A percentile compares a stretch with the other conserved stretches of the same genome.
phyloP scores from a whole-genome alignment of 192 early-diverging fungal species.

The Lunasporangiospora selenospora region DNA sequence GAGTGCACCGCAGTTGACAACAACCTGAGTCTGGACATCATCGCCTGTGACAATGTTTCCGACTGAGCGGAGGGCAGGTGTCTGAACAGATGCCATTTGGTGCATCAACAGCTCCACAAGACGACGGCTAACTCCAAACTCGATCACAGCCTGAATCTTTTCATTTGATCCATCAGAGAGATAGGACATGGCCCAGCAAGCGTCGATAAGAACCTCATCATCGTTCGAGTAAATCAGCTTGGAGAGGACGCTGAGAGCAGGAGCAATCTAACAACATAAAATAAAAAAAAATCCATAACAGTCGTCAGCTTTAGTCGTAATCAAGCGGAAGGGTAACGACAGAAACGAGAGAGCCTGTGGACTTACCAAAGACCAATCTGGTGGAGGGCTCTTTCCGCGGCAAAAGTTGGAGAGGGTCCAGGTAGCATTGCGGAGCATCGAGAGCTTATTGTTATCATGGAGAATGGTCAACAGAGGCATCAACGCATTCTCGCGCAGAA shows the following conservation, averaged over 20 bases:
- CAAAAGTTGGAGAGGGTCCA: slow-evolving; percentile 87
- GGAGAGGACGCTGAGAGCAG: slow-evolving; percentile 52
- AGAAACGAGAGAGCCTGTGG: no score
- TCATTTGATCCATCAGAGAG: slow-evolving; percentile 77
- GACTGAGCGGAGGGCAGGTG: slow-evolving; percentile 75
- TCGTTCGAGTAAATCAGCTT: slow-evolving; percentile 73
- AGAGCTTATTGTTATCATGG: slow-evolving; percentile 39
- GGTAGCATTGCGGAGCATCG: slow-evolving; percentile 80
- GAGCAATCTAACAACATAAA: slow-evolving; percentile 3
- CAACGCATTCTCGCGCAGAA: slow-evolving; percentile 42
- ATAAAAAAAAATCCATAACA: neutral
- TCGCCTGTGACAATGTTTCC: slow-evolving; percentile 88
- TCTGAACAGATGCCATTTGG: slow-evolving; percentile 65
- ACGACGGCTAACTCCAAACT: slow-evolving; percentile 72
- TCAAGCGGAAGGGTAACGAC: neutral
- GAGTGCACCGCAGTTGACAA: slow-evolving; percentile 71
- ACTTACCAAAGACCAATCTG: slow-evolving; percentile 67
- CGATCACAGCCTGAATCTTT: slow-evolving; percentile 80
- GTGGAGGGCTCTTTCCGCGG: slow-evolving; percentile 75
- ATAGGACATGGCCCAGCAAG: slow-evolving; percentile 87
- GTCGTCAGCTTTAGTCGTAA: neutral
- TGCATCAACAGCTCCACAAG: slow-evolving; percentile 75
- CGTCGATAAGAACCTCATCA: slow-evolving; percentile 79
- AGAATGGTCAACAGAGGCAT: slow-evolving; percentile 39
- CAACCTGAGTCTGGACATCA: slow-evolving; percentile 77